Percentiles rank a stretch among this genome's conserved stretches.
phyloP scores from a whole-genome alignment of 345 rosid genomes.

The Linum lewisii region DNA sequence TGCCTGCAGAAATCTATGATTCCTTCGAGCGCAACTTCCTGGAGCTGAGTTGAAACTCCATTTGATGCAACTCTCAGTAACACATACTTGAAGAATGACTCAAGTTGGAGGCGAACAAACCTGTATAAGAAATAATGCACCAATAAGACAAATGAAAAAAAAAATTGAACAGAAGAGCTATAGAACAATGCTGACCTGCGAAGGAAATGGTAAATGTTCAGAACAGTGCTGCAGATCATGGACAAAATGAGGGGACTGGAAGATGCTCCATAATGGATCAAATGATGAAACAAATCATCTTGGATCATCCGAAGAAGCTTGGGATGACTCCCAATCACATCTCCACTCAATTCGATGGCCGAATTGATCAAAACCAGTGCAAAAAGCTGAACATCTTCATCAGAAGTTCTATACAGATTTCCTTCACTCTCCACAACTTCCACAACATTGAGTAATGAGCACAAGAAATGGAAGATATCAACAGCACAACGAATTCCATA shows the following conservation, averaged over 20 bases:
- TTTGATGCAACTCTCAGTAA: constrained; percentile 38
- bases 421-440: constrained; percentile 60
- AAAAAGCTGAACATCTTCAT: constrained; percentile 66
- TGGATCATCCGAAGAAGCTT: constrained; percentile 72
- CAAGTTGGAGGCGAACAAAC: constrained; percentile 79
- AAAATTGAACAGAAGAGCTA: not conserved
- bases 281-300: constrained; percentile 78
- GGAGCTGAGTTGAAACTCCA: constrained; percentile 43
- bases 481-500: constrained; percentile 64
- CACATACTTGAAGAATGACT: constrained; percentile 74
- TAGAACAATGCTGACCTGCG: constrained; percentile 41
- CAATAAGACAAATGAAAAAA: not conserved
- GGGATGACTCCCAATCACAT: constrained; percentile 56
- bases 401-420: constrained; percentile 34
- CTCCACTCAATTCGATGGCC: constrained; percentile 74
- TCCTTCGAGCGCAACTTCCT: constrained; percentile 84
- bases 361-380: constrained; percentile 60
- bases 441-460: constrained; percentile 65
- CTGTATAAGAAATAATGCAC: constrained; percentile 19
- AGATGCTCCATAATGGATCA: constrained; percentile 68
- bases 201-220: constrained; percentile 76
- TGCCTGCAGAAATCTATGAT: constrained; percentile 77
- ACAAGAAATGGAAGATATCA: constrained; percentile 74
- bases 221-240: constrained; percentile 79
- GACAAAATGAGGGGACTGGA: constrained; percentile 72